Evolutionary conservation across 805 yeast genomes (phyloP).

Genomic region (Saccharomycopsis schoenii): DNA sequence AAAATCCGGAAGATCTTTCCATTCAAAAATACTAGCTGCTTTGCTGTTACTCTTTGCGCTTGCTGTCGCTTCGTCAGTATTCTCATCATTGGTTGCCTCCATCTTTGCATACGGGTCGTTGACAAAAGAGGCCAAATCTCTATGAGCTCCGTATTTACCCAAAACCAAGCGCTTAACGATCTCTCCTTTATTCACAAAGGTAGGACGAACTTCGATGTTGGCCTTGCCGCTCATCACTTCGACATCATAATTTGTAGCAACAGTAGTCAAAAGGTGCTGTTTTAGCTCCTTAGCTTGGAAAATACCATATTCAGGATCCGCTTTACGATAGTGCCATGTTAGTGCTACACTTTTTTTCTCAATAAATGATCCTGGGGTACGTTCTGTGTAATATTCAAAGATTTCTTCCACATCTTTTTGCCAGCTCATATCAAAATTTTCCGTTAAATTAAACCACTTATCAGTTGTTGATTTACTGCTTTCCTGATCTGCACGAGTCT

Average conservation of each 20-base stretch:
- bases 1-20: slow-evolving; percentile 64
- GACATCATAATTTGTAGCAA: slow-evolving; percentile 61
- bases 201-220: slow-evolving; percentile 93
- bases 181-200: slow-evolving; percentile 92
- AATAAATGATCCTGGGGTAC: slow-evolving; percentile 81
- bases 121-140: slow-evolving; percentile 18
- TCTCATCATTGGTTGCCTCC: not conserved
- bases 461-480: slow-evolving; percentile 32
- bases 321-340: slow-evolving; percentile 95
- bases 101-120: not conserved
- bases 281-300: slow-evolving; percentile 74
- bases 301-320: slow-evolving; percentile 88
- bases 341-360: slow-evolving; percentile 89
- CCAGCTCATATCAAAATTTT: slow-evolving; percentile 87
- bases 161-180: slow-evolving; percentile 70
- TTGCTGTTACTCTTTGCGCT: not conserved
- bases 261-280: slow-evolving; percentile 47
- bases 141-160: slow-evolving; percentile 30
- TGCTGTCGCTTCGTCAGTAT: not conserved
- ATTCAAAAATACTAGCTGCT: slow-evolving; percentile 3
- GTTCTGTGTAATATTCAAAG: slow-evolving; percentile 66
- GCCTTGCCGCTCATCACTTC: slow-evolving; percentile 98
- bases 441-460: slow-evolving; percentile 80
- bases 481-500: slow-evolving; percentile 34
- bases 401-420: slow-evolving; percentile 70